Evolutionary conservation across 495 filamentous ascomycete species (phyloP), one percentile per base, ranked within the genome.

Genomic region (Astrothelium macrocarpum): DNA sequence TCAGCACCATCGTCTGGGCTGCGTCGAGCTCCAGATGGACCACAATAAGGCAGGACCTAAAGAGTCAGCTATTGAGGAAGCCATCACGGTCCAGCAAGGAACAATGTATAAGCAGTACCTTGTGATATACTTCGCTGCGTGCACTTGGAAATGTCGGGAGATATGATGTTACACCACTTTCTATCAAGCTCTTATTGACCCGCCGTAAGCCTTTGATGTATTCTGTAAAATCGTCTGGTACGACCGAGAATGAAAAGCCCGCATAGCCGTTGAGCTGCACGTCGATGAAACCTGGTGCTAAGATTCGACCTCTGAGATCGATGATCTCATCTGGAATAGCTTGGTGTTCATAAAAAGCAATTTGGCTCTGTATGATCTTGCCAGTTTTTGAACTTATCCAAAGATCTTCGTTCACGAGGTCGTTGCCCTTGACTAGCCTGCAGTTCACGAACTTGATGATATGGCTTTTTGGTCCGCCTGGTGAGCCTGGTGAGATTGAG

Each of bases 371-470:
- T 42, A 95, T 77, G 67, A 95, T 88, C 74, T 88, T 89, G 62
- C 90, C 89, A 16, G 87, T 87, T 28, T 77, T 67, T 2, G 88
- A 87, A 71, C 85, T 85, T 36, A 93, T 85, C 89, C 88, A 93
- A 32, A 93, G 78, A 74, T 95, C 89, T 65, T 87, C 84, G 29
- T 85, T 75, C 12, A 90, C 78, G 43, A 94, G 78, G 9, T 77
- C 62, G 64, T 84, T 78, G 62, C 82, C 84, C 59, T 82, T 81
- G 53, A 90, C 73, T 12, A 92, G 77, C 32, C 86, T 83, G 70
- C 89, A 90, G 77, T 91, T 92, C 71, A 88, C 91, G 71, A 95
- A 85, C 71, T 91, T 90, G 73, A 86, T 90, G 71, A 92, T 87
- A 65, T 84, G 79, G 53, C 64, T 78, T 69, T 61, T 49, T 20